Evolutionary conservation across 2,329 filamentous ascomycete genomes (phyloP).

Genomic region (Pyrenochaeta sp.): DNA sequence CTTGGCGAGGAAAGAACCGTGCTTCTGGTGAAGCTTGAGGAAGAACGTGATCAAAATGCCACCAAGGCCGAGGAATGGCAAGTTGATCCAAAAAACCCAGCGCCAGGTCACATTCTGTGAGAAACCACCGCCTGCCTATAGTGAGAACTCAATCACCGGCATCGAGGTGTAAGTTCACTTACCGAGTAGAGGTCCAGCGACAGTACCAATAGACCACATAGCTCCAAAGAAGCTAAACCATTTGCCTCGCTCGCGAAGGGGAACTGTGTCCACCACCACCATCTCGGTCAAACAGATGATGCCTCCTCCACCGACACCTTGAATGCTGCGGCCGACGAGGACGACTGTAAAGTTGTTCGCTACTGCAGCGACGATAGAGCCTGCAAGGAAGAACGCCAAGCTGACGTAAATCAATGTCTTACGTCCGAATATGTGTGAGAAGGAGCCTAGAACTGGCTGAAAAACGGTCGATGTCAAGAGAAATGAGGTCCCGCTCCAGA

Average conservation of each 20-base stretch:
- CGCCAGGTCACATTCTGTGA: slow-evolving; percentile 63
- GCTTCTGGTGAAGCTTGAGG: slow-evolving; percentile 60
- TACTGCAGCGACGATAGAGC: slow-evolving; percentile 47
- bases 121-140: slow-evolving; percentile 58
- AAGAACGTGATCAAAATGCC: slow-evolving; percentile 60
- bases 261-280: slow-evolving; percentile 57
- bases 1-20: slow-evolving; percentile 58
- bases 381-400: slow-evolving; percentile 47
- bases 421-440: slow-evolving; percentile 52
- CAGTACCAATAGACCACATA: slow-evolving; percentile 66
- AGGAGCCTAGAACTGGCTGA: slow-evolving; percentile 51
- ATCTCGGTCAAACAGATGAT: slow-evolving; percentile 55
- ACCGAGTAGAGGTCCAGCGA: slow-evolving; percentile 58
- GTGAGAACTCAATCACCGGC: slow-evolving; percentile 2
- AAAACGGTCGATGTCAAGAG: slow-evolving; percentile 52
- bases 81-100: slow-evolving; percentile 73
- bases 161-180: slow-evolving; percentile 1
- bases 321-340: slow-evolving; percentile 49
- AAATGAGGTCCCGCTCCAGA: slow-evolving; percentile 54
- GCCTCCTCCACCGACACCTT: slow-evolving; percentile 54
- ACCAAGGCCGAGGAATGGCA: slow-evolving; percentile 64
- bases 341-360: slow-evolving; percentile 52
- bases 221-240: slow-evolving; percentile 53
- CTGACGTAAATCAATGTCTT: slow-evolving; percentile 49
- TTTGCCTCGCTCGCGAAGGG: slow-evolving; percentile 53